Base-by-base conservation (phyloP, 495 filamentous ascomycete genomes). In the Mytilinidion resinicola region DNA sequence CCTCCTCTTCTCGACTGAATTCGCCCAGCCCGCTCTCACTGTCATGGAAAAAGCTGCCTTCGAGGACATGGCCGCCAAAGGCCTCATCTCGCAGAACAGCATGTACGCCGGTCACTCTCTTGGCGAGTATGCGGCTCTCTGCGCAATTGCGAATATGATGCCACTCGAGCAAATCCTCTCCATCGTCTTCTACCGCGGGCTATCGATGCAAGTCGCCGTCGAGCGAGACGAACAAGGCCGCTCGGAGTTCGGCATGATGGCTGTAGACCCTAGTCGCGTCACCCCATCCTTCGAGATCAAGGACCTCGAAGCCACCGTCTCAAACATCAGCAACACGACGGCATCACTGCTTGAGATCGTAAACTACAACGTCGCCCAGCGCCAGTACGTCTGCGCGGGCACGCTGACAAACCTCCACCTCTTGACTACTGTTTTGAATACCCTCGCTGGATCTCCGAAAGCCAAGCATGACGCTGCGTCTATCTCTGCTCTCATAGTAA, bases 301-400 rank as follows among this genome's bases (percentile, higher is more conserved):
- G 7, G 21, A 11, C 15, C 54, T 56, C 11, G 54, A 56, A 49
- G 43, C 37, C 2, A 33, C 19, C n/a, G 54, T 56, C n/a, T 36
- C 4, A 35, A 20, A 3, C 12, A 64, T 76, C 25, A 56, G 62
- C 14, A 2, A 21, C 4, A 47, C 51, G 14, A 74, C 65, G 15
- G 44, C 51, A 9, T 51, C 57, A 17, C 51, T 76, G 9, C 64
- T 76, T 5, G 74, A 76, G 42, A 71, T 77, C 43, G 75, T 77
- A 9, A 77, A 77, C 47, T 70, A 64, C 63, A 77, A 77, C 53
- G 53, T 76, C 7, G 47, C 64, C 1, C 61, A 63, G 12, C 59
- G 67, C 54, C 75, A 77, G 56, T 77, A 77, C 63, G 74, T 77
- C 30, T 76, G 75, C 62, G 72, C 74, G 72, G 75, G 71, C 72